Conservation (phyloP, 78 protist species). For the slime mould (Dictyostelium discoideum) region DNA sequence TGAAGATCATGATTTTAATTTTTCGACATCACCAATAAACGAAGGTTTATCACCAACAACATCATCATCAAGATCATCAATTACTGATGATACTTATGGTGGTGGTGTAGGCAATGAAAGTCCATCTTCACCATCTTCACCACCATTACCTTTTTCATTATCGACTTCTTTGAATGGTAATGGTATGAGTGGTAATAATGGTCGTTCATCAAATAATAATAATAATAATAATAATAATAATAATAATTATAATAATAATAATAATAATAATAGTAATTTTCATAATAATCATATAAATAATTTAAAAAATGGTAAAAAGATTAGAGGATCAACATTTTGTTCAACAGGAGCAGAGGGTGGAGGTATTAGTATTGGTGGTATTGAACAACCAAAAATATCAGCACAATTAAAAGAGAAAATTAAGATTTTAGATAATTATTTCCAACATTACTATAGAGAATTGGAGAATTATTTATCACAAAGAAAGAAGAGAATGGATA, state of each 20-base stretch:
- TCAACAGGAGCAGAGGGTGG: not conserved
- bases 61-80: not conserved
- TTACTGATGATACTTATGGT: not conserved
- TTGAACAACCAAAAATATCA: not conserved
- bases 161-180: not conserved
- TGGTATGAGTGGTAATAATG: not conserved
- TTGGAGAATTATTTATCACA: slow-evolving; percentile 47
- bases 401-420: slow-evolving; percentile 45
- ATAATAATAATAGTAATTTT: too few relatives aligned
- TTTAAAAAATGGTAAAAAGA: not conserved
- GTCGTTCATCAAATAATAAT: not conserved
- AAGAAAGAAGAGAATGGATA: slow-evolving; percentile 50
- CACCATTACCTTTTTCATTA: not conserved
- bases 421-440: slow-evolving; percentile 64
- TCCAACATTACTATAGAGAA: slow-evolving; percentile 66
- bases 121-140: not conserved
- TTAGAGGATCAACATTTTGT: not conserved
- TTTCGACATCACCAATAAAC: not conserved
- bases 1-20: slow-evolving; percentile 5
- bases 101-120: not conserved
- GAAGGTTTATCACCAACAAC: not conserved
- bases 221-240: not conserved
- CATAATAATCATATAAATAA: not conserved
- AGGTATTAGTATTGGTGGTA: not conserved
- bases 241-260: not conserved